Evolutionary conservation across 805 yeast species (phyloP).

Genomic region (Starmerella ratchasimensis): DNA sequence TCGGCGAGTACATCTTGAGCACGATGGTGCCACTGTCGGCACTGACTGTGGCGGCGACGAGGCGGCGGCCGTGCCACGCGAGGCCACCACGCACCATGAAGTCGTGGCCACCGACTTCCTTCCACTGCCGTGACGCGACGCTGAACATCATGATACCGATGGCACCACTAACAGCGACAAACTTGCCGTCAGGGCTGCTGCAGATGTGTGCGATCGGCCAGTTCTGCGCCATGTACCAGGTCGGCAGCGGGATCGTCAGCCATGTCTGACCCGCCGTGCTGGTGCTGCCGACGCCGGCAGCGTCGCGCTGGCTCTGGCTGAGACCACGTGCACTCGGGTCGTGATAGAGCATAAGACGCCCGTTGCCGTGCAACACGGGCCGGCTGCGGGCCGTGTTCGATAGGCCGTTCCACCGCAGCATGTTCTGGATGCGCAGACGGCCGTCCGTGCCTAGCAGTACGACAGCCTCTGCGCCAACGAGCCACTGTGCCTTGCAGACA

Average conservation of each 20-base stretch:
- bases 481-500: conserved; percentile 25
- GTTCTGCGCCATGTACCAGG: conserved; percentile 33
- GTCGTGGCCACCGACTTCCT: conserved; percentile 29
- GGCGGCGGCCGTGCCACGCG: conserved; percentile 28
- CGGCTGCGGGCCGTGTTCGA: conserved; percentile 24
- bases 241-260: conserved; percentile 36
- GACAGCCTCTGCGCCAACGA: conserved; percentile 28
- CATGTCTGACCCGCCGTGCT: conserved; percentile 23
- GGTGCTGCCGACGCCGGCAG: no score
- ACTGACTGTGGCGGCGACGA: conserved; percentile 25
- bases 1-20: conserved; percentile 29
- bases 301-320: conserved; percentile 17
- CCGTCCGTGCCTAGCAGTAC: conserved; percentile 22
- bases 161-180: conserved; percentile 38
- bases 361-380: conserved; percentile 33
- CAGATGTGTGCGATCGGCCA: conserved; percentile 32
- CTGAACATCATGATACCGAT: conserved; percentile 35
- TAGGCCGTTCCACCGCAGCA: conserved; percentile 26
- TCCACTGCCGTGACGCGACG: conserved; percentile 34
- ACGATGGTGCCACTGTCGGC: conserved; percentile 22
- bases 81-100: conserved; percentile 29
- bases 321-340: conserved; percentile 28
- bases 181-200: conserved; percentile 36
- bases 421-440: conserved; percentile 14
- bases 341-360: conserved; percentile 33